phyloP scores from a whole-genome alignment of 2,329 filamentous ascomycete species.

The Arthrobotrys musiformis region DNA sequence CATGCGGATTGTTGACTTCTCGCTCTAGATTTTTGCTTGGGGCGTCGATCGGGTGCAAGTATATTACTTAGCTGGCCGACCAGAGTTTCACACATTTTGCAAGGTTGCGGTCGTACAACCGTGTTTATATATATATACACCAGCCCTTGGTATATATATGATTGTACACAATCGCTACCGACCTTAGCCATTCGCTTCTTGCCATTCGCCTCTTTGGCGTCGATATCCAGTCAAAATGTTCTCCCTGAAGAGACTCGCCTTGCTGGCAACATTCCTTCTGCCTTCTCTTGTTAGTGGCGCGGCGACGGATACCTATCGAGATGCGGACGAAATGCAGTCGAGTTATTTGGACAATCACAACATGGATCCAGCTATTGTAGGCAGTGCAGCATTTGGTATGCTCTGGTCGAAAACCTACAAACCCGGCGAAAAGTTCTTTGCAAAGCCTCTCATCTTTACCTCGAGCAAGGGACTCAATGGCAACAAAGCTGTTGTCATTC shows the following conservation, averaged over 20 bases:
- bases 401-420: constrained; percentile 51
- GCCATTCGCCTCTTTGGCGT: constrained; percentile 22
- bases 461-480: constrained; percentile 50
- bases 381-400: constrained; percentile 62
- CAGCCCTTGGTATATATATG: too few relatives aligned
- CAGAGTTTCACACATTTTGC: not conserved
- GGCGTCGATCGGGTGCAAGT: constrained; percentile 22
- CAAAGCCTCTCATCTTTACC: constrained; percentile 52
- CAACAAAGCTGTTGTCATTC: constrained; percentile 50
- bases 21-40: not conserved
- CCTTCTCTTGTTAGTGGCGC: constrained; percentile 52
- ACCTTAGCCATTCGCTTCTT: constrained; percentile 9
- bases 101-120: constrained; percentile 3
- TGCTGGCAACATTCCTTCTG: constrained; percentile 43
- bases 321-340: constrained; percentile 62
- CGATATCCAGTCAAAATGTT: constrained; percentile 41
- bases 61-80: not conserved
- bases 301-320: constrained; percentile 58
- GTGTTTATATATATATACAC: constrained; percentile 20
- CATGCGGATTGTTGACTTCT: not conserved
- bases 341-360: constrained; percentile 64
- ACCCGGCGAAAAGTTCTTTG: constrained; percentile 50
- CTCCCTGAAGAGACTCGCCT: constrained; percentile 38
- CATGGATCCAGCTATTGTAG: constrained; percentile 62
- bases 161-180: constrained; percentile 22